phyloP scores from a whole-genome alignment of 495 filamentous ascomycete genomes.

The Sporormia fimetaria region DNA sequence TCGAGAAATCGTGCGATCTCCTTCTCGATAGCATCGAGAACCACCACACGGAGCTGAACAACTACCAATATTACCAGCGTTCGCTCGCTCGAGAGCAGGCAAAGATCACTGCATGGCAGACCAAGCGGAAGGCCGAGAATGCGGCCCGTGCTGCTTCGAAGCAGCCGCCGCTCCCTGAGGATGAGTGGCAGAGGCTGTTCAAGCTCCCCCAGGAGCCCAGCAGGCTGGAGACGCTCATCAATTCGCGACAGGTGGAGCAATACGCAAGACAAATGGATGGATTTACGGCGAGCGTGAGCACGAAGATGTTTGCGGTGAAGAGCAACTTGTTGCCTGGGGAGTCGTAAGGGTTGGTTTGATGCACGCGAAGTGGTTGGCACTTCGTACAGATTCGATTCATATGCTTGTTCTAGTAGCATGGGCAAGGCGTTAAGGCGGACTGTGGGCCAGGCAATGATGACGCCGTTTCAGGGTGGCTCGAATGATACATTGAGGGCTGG shows the following conservation, averaged over 20 bases:
- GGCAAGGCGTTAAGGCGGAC: conserved; percentile 22
- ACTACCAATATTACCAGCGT: conserved; percentile 96
- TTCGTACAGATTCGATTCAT: conserved; percentile 1
- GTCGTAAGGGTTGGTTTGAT: conserved; percentile 6
- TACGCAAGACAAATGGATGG: conserved; percentile 94
- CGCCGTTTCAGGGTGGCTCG: too few relatives aligned
- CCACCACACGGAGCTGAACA: conserved; percentile 97
- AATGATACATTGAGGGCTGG: too few relatives aligned
- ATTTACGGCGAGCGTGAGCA: conserved; percentile 79
- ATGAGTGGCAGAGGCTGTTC: conserved; percentile 96
- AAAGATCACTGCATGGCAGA: conserved; percentile 92
- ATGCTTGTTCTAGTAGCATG: conserved; percentile 17
- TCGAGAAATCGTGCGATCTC: conserved; percentile 96
- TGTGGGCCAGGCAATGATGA: too few relatives aligned
- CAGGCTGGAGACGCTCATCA: conserved; percentile 81
- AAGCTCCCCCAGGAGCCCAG: conserved; percentile 92
- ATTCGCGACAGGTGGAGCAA: conserved; percentile 92
- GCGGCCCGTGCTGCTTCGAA: conserved; percentile 71
- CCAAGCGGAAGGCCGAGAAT: conserved; percentile 93
- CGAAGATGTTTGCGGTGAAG: conserved; percentile 98
- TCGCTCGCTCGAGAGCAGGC: conserved; percentile 89
- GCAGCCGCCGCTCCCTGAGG: conserved; percentile 80
- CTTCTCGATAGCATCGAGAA: conserved; percentile 92
- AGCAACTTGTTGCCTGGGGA: conserved; percentile 42
- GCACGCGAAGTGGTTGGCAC: not conserved